A percentile compares a stretch with the other conserved stretches of the same genome.
Conservation (phyloP, 2,329 filamentous ascomycete genomes). For the Sporothrix euskadiensis region DNA sequence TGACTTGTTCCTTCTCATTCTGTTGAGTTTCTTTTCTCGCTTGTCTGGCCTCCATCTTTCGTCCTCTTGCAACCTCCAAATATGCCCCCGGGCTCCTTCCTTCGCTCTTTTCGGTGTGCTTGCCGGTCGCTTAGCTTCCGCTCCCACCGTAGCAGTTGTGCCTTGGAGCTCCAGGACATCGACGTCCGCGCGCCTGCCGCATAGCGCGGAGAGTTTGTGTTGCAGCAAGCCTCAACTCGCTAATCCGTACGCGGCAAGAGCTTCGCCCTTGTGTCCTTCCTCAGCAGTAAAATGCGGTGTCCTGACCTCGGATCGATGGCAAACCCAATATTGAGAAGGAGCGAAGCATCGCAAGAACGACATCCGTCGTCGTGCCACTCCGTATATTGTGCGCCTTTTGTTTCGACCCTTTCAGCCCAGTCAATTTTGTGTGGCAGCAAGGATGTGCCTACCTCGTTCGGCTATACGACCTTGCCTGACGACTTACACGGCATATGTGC, state of each 20-base stretch:
- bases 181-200: neutral
- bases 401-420: neutral
- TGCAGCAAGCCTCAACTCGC: neutral
- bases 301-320: neutral
- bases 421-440: neutral
- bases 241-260: slow-evolving; percentile 4
- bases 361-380: neutral
- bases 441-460: neutral
- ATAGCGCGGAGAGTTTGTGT: neutral
- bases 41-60: neutral
- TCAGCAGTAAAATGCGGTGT: neutral
- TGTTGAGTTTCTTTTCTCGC: neutral
- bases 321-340: neutral
- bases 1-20: neutral
- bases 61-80: neutral
- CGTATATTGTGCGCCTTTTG: neutral
- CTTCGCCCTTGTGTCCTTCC: neutral
- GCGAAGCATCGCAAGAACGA: neutral
- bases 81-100: neutral
- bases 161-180: neutral
- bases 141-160: neutral
- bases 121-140: slow-evolving; percentile 2
- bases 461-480: neutral
- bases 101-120: neutral
- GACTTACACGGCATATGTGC: neutral